Conservation (phyloP, 768 basidiomycete genomes). For the Cyclocybe aegerita region DNA sequence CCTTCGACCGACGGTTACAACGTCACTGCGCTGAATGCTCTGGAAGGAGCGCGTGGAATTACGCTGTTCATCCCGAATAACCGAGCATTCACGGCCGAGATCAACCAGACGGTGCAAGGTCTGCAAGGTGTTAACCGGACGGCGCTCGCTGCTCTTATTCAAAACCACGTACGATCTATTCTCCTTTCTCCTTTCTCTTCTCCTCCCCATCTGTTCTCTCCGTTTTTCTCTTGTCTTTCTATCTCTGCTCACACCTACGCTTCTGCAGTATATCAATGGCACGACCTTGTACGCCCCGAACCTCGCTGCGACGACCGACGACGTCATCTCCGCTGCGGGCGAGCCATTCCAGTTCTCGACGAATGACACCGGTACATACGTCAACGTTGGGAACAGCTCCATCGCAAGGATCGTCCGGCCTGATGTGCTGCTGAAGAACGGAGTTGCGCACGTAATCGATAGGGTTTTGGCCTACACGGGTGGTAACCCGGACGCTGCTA, state of each 20-base stretch:
- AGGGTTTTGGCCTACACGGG: conserved; percentile 48
- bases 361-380: conserved; percentile 59
- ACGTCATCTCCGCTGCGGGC: conserved; percentile 56
- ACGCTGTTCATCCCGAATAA: conserved; percentile 70
- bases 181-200: neutral
- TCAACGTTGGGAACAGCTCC: conserved; percentile 35
- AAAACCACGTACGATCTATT: conserved; percentile 55
- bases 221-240: neutral
- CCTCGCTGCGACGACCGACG: conserved; percentile 29
- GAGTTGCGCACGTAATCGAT: conserved; percentile 67
- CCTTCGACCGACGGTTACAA: conserved; percentile 29
- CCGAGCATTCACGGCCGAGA: conserved; percentile 40
- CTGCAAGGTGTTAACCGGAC: conserved; percentile 42
- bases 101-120: conserved; percentile 26
- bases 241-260: neutral
- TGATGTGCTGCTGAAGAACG: conserved; percentile 64
- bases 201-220: neutral
- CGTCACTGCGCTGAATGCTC: conserved; percentile 31
- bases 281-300: conserved; percentile 61
- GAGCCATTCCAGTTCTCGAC: conserved; percentile 46
- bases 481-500: conserved; percentile 41
- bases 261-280: conserved; percentile 59
- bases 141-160: conserved; percentile 41
- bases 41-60: conserved; percentile 47
- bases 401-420: conserved; percentile 47